phyloP scores from a whole-genome alignment of 2,329 filamentous ascomycete species.

The Ophiocordyceps camponoti-rufipedis region DNA sequence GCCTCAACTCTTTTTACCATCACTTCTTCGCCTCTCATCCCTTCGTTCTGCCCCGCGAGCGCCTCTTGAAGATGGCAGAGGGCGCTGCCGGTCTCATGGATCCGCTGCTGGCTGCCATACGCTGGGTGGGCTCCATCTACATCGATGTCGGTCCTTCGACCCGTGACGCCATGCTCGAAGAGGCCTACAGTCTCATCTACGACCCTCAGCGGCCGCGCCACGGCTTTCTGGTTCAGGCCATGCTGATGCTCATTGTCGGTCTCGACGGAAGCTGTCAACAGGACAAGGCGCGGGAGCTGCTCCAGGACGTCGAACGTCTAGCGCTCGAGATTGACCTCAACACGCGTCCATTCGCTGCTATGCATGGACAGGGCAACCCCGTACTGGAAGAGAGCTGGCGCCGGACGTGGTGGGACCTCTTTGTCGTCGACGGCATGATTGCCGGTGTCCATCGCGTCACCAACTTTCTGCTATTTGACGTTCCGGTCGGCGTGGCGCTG shows the following conservation, averaged over 20 bases:
- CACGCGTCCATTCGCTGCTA: slow-evolving; percentile 43
- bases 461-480: slow-evolving; percentile 49
- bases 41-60: slow-evolving; percentile 34
- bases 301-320: slow-evolving; percentile 49
- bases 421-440: slow-evolving; percentile 68
- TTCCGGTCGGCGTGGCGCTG: slow-evolving; percentile 49
- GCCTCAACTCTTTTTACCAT: slow-evolving; percentile 38
- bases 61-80: slow-evolving; percentile 28
- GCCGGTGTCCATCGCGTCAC: slow-evolving; percentile 61
- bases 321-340: slow-evolving; percentile 66
- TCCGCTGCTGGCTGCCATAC: slow-evolving; percentile 33
- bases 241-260: slow-evolving; percentile 59
- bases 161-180: slow-evolving; percentile 34
- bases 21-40: slow-evolving; percentile 40
- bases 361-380: slow-evolving; percentile 43
- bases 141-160: slow-evolving; percentile 24
- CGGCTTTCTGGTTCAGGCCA: slow-evolving; percentile 55
- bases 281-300: slow-evolving; percentile 45
- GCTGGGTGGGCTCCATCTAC: slow-evolving; percentile 38
- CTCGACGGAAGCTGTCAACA: slow-evolving; percentile 62
- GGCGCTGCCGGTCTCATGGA: slow-evolving; percentile 26
- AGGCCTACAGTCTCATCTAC: slow-evolving; percentile 33
- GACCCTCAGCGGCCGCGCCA: slow-evolving; percentile 27
- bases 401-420: slow-evolving; percentile 79
- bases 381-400: slow-evolving; percentile 69